These are phyloP conservation scores for Discostella stelligeroides DNA, from an alignment of 108 stramenopile genomes.

Conservation along the genomic window DNA sequence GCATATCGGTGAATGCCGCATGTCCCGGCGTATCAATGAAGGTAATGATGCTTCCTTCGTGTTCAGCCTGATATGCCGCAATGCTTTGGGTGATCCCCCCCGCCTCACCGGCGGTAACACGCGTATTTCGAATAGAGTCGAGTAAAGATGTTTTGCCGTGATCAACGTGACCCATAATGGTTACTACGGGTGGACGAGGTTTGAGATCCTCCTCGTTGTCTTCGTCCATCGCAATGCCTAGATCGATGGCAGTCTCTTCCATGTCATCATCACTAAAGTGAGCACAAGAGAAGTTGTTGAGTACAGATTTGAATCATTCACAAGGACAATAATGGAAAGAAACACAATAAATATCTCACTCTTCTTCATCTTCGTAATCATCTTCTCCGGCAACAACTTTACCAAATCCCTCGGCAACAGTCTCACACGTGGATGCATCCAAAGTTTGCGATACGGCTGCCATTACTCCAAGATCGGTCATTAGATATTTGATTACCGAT, in stretches of 20 bases:
- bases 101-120: conserved; percentile 94
- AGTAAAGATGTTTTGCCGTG: conserved; percentile 99
- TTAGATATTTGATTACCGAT: conserved; percentile 92
- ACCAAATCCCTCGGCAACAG: conserved; percentile 92
- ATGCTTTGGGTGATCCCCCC: conserved; percentile 99
- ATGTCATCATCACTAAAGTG: conserved; percentile 27
- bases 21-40: conserved; percentile 99
- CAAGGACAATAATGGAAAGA: conserved; percentile 1
- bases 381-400: conserved; percentile 71
- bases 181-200: conserved; percentile 94
- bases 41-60: conserved; percentile 81
- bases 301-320: conserved; percentile 5
- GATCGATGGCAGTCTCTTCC: conserved; percentile 68
- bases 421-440: conserved; percentile 80
- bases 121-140: conserved; percentile 90
- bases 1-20: conserved; percentile 97
- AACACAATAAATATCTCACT: conserved; percentile 27
- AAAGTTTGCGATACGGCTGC: conserved; percentile 90
- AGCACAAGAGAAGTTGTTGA: not conserved
- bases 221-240: conserved; percentile 70
- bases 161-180: conserved; percentile 99
- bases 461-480: conserved; percentile 95
- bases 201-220: conserved; percentile 75
- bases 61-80: conserved; percentile 90
- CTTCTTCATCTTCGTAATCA: conserved; percentile 74